Base-by-base conservation (phyloP, 202 grass and related monocot species). In the Hordeum pubiflorum region DNA sequence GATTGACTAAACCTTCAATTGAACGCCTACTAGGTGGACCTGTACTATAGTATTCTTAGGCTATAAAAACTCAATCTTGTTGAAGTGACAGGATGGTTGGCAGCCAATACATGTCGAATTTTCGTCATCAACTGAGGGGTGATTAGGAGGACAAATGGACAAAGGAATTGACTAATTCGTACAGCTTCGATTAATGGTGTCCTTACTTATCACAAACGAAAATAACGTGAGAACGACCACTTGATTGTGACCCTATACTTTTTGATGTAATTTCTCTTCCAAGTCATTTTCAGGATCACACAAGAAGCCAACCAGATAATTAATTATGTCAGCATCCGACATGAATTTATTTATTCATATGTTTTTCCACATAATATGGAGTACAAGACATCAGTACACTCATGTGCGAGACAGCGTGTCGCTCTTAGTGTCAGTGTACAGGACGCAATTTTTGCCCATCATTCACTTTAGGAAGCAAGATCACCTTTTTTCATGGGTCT, bases 151-250 rank as follows among this genome's bases (percentile, higher is more conserved):
- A 50, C 29, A 17, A 29, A 29, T 44, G 23, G 21, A 24, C 6
- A 44, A 70, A 10, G 15, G 3, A 56, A n/a, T 26, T 59, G 63
- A 77, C 40, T 37, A 79, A 79, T 52, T 52, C 34, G 74, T 83
- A 80, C 60, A 55, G 56, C 40, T 63, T 56, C 76, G 70, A 65
- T 13, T 27, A 72, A 86, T 89, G 83, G 75, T 27, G 69, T 71
- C 20, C 59, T 86, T 80, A 76, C 68, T 89, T 86, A 86, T 63
- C 62, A 75, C 62, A 76, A 80, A 90, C 64, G 75, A 71, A 83
- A 86, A 57, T 23, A 69, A 63, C 6, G 14, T 7, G 62, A 89
- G 2, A 79, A 69, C 4, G 83, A 82, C 31, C n/a, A 2, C 27
- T 23, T 18, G 79, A 83, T 46, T 1, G 52, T 13, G 75, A 86